Conservation (phyloP, 2,329 filamentous ascomycete genomes). For the Coniochaeta sp. region DNA sequence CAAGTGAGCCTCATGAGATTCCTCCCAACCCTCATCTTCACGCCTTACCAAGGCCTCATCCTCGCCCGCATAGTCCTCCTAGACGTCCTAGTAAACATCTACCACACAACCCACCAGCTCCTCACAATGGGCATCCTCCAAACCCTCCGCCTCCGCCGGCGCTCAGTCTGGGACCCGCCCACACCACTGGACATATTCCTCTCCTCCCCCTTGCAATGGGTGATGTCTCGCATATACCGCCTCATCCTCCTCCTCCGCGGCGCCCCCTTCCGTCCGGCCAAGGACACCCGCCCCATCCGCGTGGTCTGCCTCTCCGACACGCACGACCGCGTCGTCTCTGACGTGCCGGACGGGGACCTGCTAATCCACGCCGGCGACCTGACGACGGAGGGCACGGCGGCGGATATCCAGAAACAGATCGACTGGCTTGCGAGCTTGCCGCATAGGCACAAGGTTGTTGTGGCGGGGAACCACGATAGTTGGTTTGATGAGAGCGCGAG, state of each 20-base stretch:
- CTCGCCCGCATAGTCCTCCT: no score
- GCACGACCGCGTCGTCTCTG: constrained; percentile 53
- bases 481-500: constrained; percentile 69
- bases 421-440: constrained; percentile 73
- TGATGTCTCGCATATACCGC: constrained; percentile 57
- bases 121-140: constrained; percentile 37
- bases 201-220: constrained; percentile 58
- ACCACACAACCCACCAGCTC: no score
- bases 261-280: constrained; percentile 50
- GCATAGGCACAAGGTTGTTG: constrained; percentile 72
- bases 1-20: no score
- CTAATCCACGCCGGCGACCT: constrained; percentile 89
- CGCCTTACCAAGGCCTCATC: no score
- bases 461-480: constrained; percentile 85
- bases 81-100: no score
- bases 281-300: constrained; percentile 51
- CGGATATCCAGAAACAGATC: constrained; percentile 73
- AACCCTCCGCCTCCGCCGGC: constrained; percentile 39
- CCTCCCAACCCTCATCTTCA: no score
- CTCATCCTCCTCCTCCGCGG: constrained; percentile 63
- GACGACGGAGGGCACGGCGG: constrained; percentile 62
- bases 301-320: constrained; percentile 90
- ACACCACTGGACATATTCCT: constrained; percentile 58
- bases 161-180: constrained; percentile 38
- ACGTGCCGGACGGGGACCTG: constrained; percentile 72